phyloP scores from a whole-genome alignment of 2,329 filamentous ascomycete species.

The Elsinoe perseae region DNA sequence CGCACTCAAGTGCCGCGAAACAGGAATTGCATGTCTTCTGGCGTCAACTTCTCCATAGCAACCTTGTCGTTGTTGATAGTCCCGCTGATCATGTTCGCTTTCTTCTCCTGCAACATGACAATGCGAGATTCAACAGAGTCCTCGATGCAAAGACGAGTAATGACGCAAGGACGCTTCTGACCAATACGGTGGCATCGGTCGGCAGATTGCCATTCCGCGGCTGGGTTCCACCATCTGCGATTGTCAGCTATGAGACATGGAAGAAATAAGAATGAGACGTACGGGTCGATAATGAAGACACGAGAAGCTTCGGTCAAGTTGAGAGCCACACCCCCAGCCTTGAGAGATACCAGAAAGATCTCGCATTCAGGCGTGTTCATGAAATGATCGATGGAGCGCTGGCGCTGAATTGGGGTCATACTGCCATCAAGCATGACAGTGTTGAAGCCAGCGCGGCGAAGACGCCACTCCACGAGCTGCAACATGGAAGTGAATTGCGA shows the following conservation, averaged over 20 bases:
- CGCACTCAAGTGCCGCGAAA: conserved; percentile 65
- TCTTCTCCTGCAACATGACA: conserved; percentile 95
- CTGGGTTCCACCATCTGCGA: conserved; percentile 94
- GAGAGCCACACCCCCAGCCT: conserved; percentile 89
- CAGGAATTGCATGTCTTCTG: conserved; percentile 91
- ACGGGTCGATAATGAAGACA: conserved; percentile 95
- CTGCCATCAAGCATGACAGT: conserved; percentile 97
- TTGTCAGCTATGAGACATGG: conserved; percentile 25
- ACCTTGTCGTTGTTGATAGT: conserved; percentile 91
- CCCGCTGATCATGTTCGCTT: conserved; percentile 94
- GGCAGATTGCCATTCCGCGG: conserved; percentile 97
- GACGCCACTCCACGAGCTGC: conserved; percentile 92
- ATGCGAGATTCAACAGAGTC: conserved; percentile 95
- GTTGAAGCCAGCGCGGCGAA: conserved; percentile 92
- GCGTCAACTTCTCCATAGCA: conserved; percentile 82
- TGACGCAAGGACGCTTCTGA: conserved; percentile 85
- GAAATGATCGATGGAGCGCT: conserved; percentile 90
- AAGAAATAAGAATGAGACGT: conserved; percentile 40
- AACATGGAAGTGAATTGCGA: conserved; percentile 97
- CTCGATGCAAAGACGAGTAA: conserved; percentile 91
- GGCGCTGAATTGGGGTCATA: conserved; percentile 90
- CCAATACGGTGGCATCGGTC: conserved; percentile 84
- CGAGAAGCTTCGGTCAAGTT: conserved; percentile 91
- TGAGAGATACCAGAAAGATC: conserved; percentile 91
- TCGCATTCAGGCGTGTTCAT: conserved; percentile 93